A percentile compares a stretch with the other conserved stretches of the same genome.
Conservation (phyloP, 306 rosid species). For the Prinsepia uniflora region DNA sequence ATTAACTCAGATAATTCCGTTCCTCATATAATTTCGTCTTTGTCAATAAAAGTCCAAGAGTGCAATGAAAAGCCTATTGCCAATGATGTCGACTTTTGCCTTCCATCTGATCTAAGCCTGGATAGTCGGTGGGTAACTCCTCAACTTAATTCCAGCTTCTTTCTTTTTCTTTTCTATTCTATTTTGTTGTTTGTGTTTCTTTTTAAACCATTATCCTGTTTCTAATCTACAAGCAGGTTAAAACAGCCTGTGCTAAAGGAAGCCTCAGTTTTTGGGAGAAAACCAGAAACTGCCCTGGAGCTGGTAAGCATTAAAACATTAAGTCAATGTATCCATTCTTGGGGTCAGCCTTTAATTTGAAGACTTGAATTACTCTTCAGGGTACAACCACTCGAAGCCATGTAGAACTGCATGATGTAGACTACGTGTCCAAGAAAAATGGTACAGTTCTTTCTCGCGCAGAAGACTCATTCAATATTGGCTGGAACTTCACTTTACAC, state of each 20-base stretch:
- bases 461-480: not conserved
- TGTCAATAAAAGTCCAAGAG: slow-evolving; percentile 23
- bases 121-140: slow-evolving; percentile 53
- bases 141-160: not conserved
- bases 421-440: slow-evolving; percentile 33
- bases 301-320: slow-evolving; percentile 30
- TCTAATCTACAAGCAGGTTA: slow-evolving; percentile 31
- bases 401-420: slow-evolving; percentile 26
- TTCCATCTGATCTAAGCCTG: slow-evolving; percentile 30
- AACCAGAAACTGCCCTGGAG: slow-evolving; percentile 31
- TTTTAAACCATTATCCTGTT: not conserved
- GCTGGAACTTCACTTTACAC: not conserved
- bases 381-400: slow-evolving; percentile 20
- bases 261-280: slow-evolving; percentile 28
- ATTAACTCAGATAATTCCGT: slow-evolving; percentile 26
- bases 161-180: not conserved
- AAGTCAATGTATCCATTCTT: not conserved
- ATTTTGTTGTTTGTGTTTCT: not conserved
- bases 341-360: slow-evolving; percentile 14
- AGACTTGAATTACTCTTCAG: slow-evolving; percentile 32
- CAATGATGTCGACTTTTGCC: slow-evolving; percentile 16
- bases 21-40: slow-evolving; percentile 24
- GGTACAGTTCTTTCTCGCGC: slow-evolving; percentile 24
- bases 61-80: slow-evolving; percentile 22
- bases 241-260: slow-evolving; percentile 30